Evolutionary conservation across 441 rosid species (phyloP).

Genomic region (Croton laevigatus): DNA sequence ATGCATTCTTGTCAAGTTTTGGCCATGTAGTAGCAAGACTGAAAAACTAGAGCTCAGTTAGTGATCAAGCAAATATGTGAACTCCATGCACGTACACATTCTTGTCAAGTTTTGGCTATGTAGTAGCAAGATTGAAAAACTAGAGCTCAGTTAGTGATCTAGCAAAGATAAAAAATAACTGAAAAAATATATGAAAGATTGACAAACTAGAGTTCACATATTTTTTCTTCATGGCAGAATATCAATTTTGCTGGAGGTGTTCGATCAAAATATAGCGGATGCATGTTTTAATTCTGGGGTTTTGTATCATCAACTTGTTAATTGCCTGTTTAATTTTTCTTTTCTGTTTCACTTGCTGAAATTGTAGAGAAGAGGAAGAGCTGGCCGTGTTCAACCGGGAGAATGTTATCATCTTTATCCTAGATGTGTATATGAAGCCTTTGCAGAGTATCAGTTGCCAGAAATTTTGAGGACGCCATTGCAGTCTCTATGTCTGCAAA

Average conservation of each 20-base stretch:
- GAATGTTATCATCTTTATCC: conserved; percentile 91
- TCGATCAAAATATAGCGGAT: not conserved
- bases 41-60: too few relatives aligned
- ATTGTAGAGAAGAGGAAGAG: conserved; percentile 88
- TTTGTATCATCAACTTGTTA: not conserved
- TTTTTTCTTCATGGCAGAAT: not conserved
- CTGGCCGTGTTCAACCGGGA: conserved; percentile 93
- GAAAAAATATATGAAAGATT: too few relatives aligned
- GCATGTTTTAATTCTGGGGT: not conserved
- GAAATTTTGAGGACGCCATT: conserved; percentile 93
- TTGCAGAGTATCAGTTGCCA: conserved; percentile 85
- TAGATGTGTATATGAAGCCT: conserved; percentile 75
- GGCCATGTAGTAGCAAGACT: too few relatives aligned
- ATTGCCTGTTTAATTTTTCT: not conserved
- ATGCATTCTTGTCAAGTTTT: too few relatives aligned
- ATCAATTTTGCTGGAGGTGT: not conserved
- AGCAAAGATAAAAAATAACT: too few relatives aligned
- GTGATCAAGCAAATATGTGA: too few relatives aligned
- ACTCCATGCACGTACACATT: too few relatives aligned
- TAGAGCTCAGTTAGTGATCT: too few relatives aligned
- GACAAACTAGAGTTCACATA: too few relatives aligned
- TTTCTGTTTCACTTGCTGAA: conserved; percentile 9
- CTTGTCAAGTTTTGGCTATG: too few relatives aligned
- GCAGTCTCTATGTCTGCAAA: conserved; percentile 91
- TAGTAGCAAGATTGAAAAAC: too few relatives aligned